Evolutionary conservation across 495 filamentous ascomycete genomes (phyloP).

Genomic region (Bacidia gigantensis): DNA sequence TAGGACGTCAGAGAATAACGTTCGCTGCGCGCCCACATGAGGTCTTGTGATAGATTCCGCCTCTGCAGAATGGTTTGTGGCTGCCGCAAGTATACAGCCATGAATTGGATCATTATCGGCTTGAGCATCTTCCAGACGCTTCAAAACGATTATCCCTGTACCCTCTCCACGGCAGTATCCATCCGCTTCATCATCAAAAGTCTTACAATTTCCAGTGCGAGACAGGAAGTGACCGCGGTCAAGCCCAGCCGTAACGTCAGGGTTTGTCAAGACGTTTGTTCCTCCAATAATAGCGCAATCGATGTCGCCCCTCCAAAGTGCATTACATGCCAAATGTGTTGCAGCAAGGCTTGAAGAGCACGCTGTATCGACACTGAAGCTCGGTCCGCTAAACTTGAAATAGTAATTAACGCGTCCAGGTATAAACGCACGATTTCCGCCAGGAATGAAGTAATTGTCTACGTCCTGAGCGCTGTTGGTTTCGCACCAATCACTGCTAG

Average conservation of each 20-base stretch:
- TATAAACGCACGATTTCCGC: slow-evolving; percentile 18
- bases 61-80: slow-evolving; percentile 65
- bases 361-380: slow-evolving; percentile 61
- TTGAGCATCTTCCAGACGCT: slow-evolving; percentile 59
- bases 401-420: slow-evolving; percentile 34
- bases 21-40: slow-evolving; percentile 52
- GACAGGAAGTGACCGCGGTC: slow-evolving; percentile 63
- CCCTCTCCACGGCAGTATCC: slow-evolving; percentile 68
- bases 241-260: slow-evolving; percentile 70
- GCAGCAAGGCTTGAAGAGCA: slow-evolving; percentile 62
- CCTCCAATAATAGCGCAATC: slow-evolving; percentile 76
- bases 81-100: slow-evolving; percentile 49
- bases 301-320: slow-evolving; percentile 63
- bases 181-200: slow-evolving; percentile 62
- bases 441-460: slow-evolving; percentile 22
- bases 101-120: slow-evolving; percentile 60
- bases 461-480: slow-evolving; percentile 17
- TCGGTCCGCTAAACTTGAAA: slow-evolving; percentile 62
- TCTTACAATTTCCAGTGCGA: slow-evolving; percentile 65
- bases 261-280: slow-evolving; percentile 62
- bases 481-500: slow-evolving; percentile 7
- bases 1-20: slow-evolving; percentile 52
- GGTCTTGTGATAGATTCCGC: slow-evolving; percentile 71
- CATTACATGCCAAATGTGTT: slow-evolving; percentile 58
- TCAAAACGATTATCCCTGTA: slow-evolving; percentile 57